Percentiles rank a stretch among this genome's conserved stretches.
These are phyloP conservation scores for Sclerotinia sclerotiorum DNA, from an alignment of 2,329 filamentous ascomycete species.

Conservation along the genomic window DNA sequence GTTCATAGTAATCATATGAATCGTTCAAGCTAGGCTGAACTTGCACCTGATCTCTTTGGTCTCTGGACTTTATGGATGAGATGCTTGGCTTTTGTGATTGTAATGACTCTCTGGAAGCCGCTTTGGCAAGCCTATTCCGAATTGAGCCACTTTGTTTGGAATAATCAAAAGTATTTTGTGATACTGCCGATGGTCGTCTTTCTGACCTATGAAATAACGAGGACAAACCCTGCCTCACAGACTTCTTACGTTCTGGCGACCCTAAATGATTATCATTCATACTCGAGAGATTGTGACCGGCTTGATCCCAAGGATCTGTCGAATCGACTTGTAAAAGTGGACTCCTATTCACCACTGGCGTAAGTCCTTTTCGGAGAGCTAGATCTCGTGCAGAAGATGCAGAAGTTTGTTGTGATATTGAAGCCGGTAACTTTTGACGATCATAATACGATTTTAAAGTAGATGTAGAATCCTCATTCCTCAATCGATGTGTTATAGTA, in stretches of 20 bases:
- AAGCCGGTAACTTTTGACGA: constrained; percentile 44
- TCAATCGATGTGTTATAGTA: constrained; percentile 40
- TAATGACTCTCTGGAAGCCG: constrained; percentile 36
- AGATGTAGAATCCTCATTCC: constrained; percentile 45
- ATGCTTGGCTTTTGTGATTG: constrained; percentile 33
- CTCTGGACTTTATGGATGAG: constrained; percentile 30
- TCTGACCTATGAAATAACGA: constrained; percentile 37
- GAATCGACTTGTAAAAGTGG: constrained; percentile 35
- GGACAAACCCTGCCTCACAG: constrained; percentile 37
- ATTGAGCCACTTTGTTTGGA: constrained; percentile 22
- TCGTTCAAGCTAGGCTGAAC: neutral
- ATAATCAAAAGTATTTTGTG: constrained; percentile 22
- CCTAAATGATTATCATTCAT: neutral
- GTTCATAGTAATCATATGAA: constrained; percentile 37
- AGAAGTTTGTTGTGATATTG: constrained; percentile 47
- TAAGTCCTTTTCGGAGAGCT: constrained; percentile 42
- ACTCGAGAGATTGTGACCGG: neutral
- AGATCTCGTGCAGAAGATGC: constrained; percentile 45
- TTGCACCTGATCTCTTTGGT: constrained; percentile 18
- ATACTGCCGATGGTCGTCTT: constrained; percentile 26
- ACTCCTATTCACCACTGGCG: constrained; percentile 35
- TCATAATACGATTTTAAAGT: constrained; percentile 50
- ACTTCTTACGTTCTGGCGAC: constrained; percentile 34
- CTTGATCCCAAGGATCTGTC: constrained; percentile 17
- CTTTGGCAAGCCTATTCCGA: constrained; percentile 33